Percentiles rank a stretch among this genome's conserved stretches.
phyloP scores from a whole-genome alignment of 1,139 yeast species.

The Williopsis jadinii region DNA sequence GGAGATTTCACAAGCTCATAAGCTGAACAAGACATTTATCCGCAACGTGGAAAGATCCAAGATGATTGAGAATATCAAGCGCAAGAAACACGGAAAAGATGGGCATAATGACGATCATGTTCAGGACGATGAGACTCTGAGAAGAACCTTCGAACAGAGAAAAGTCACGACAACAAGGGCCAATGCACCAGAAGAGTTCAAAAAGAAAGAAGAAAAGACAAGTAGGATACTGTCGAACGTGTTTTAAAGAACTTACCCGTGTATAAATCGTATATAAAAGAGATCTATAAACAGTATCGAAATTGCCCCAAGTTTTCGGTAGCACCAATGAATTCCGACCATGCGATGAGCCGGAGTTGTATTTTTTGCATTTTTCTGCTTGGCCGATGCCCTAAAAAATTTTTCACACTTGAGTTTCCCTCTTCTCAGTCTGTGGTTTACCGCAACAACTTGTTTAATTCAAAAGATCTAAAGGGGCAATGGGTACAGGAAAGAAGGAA shows the following conservation, averaged over 20 bases:
- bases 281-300: no score
- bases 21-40: slow-evolving; percentile 76
- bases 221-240: slow-evolving; percentile 16
- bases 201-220: slow-evolving; percentile 24
- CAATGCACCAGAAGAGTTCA: slow-evolving; percentile 44
- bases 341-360: no score
- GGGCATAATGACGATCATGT: no score
- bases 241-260: slow-evolving; percentile 6
- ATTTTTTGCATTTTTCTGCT: no score
- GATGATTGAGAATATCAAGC: slow-evolving; percentile 63
- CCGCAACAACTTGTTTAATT: background rate
- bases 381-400: background rate
- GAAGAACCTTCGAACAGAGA: slow-evolving; percentile 58
- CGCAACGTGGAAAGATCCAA: slow-evolving; percentile 82
- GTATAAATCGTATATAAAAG: background rate
- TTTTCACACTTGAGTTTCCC: background rate
- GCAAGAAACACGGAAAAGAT: slow-evolving; percentile 22
- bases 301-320: no score
- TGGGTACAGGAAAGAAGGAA: slow-evolving; percentile 95
- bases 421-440: no score
- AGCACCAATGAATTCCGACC: no score
- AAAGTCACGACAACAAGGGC: slow-evolving; percentile 60
- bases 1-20: slow-evolving; percentile 84
- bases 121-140: slow-evolving; percentile 26
- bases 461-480: slow-evolving; percentile 22